These are phyloP conservation scores for Spathaspora arborariae DNA, from an alignment of 805 yeast species.

Conservation along the genomic window DNA sequence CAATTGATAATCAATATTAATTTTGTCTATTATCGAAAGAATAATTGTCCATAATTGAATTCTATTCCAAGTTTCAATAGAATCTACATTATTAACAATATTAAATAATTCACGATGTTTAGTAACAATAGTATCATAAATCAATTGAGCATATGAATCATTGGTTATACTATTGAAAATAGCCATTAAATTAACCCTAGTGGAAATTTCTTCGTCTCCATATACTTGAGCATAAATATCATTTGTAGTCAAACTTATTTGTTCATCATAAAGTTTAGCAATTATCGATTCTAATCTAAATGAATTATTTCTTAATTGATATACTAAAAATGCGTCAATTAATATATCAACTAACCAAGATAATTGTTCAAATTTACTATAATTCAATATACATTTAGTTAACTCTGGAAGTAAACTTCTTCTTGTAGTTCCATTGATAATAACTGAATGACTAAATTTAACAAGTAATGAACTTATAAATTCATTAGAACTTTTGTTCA, in stretches of 20 bases:
- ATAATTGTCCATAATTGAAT: constrained; percentile 53
- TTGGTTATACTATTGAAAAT: constrained; percentile 35
- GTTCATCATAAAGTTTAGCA: constrained; percentile 47
- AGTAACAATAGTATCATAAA: constrained; percentile 35
- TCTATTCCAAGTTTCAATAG: constrained; percentile 65
- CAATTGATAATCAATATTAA: constrained; percentile 17
- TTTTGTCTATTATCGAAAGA: constrained; percentile 15
- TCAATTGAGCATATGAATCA: constrained; percentile 20
- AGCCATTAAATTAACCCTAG: constrained; percentile 48
- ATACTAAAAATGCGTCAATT: constrained; percentile 40
- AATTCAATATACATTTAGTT: constrained; percentile 37
- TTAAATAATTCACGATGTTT: constrained; percentile 37
- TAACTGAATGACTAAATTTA: constrained; percentile 39
- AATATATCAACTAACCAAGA: constrained; percentile 52
- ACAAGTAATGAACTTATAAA: constrained; percentile 23
- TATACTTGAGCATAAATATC: constrained; percentile 46
- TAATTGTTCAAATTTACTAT: constrained; percentile 31
- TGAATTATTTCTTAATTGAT: constrained; percentile 53
- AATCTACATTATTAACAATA: constrained; percentile 58
- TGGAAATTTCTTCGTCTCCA: constrained; percentile 55
- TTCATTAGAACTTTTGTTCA: constrained; percentile 35
- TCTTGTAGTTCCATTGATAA: constrained; percentile 53
- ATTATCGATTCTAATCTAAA: constrained; percentile 60
- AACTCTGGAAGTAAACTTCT: constrained; percentile 65
- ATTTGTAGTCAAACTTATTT: constrained; percentile 22